Conservation (phyloP, 257 asterid species). For the Nicotiana tabacum region DNA sequence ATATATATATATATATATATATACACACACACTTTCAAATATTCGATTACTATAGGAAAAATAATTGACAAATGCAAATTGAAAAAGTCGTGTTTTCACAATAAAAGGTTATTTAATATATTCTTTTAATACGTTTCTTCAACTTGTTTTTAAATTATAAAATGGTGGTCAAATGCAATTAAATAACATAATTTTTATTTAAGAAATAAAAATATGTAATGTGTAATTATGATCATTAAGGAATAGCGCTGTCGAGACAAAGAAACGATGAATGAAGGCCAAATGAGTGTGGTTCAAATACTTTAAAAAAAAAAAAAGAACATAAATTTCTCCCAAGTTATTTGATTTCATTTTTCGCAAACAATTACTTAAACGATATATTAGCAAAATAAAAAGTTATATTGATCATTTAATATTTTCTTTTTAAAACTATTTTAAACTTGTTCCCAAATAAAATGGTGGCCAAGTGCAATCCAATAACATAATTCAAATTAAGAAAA, state of each 20-base stretch:
- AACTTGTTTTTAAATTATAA: not conserved
- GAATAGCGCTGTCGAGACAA: not conserved
- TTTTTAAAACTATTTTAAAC: not conserved
- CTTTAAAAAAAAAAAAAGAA: not conserved
- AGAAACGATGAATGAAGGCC: not conserved
- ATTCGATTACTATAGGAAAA: too few species aligned
- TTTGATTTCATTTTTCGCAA: too few species aligned
- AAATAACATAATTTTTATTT: not conserved
- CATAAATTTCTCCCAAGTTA: not conserved
- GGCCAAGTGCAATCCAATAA: not conserved
- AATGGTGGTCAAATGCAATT: not conserved
- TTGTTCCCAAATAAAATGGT: not conserved
- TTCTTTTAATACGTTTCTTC: not conserved
- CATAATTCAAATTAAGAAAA: slow-evolving; percentile 3
- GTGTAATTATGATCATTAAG: not conserved
- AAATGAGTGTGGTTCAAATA: not conserved
- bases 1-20: too few species aligned
- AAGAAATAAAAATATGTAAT: not conserved
- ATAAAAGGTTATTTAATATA: not conserved
- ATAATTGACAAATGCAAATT: not conserved
- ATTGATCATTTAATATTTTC: not conserved
- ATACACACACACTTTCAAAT: too few species aligned
- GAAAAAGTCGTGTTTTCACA: not conserved
- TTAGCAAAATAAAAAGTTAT: not conserved
- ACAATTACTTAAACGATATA: not conserved